Base-by-base conservation (phyloP, 2,329 filamentous ascomycete genomes). In the Neodidymelliopsis sp. region DNA sequence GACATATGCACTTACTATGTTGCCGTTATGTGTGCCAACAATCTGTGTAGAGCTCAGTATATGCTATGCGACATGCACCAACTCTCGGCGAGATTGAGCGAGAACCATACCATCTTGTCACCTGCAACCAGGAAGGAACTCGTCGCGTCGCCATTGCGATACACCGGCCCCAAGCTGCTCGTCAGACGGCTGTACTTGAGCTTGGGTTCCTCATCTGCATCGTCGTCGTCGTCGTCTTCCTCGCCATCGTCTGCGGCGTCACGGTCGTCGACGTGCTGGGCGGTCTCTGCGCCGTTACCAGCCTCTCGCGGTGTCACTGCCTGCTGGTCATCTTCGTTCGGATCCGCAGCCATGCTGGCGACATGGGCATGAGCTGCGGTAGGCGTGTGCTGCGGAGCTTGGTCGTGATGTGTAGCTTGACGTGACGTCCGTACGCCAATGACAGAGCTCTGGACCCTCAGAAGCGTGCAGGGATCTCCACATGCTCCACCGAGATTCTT, bases 121-220 rank as follows among this genome's bases (percentile, higher is more conserved):
- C 93, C 93, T 29, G 89, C 89, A 38, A 96, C 90, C 38, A 95
- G 77, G 70, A 96, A 96, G 7, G 90, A 80, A 73, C 92, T 97
- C 19, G 93, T 97, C 61, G 91, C 90, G 81, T 99, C 94, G 62
- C 91, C 92, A 76, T 96, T 96, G 49, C 91, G 87, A 76, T 99
- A 99, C 24, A 97, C 84, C 31, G 88, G 79, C 19, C 83, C 85
- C 53, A 99, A 77, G 64, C 88, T 87, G 53, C 86, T 87, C 6
- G 94, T 97, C 60, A 97, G 76, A 37, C 91, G 88, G 39, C 88
- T 88, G 72, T 97, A 97, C 75, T 99, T 99, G 63, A 99, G 83
- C 67, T 87, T 88, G 20, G 94, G 95, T 74, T 97, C 93, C 13
- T 97, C 93, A 5, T 97, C 92, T 3, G 94, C 91, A 0, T 92